Evolutionary conservation across 257 asterid species (phyloP).

Genomic region (Solanum virginianum): DNA sequence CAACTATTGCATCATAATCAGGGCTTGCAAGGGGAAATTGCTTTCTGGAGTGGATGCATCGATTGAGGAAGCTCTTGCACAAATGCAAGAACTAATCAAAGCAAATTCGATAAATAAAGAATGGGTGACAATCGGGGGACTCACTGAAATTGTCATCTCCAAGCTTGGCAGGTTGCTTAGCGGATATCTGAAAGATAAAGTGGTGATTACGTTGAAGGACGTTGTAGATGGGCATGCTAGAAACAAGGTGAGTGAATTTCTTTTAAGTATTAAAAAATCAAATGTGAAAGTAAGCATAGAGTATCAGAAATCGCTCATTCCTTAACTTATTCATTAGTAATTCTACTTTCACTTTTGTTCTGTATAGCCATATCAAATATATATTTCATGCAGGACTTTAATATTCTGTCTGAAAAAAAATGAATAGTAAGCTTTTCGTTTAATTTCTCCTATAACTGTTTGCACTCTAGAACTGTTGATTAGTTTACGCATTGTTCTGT

Average conservation of each 20-base stretch:
- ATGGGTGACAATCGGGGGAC: constrained; percentile 51
- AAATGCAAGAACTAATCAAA: constrained; percentile 24
- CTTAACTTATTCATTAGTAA: neutral
- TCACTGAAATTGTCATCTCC: constrained; percentile 18
- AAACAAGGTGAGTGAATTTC: constrained; percentile 34
- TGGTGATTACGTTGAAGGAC: constrained; percentile 27
- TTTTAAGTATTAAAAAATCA: neutral
- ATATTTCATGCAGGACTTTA: neutral
- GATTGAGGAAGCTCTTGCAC: constrained; percentile 25
- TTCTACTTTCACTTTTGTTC: neutral
- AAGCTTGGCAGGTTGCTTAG: constrained; percentile 9
- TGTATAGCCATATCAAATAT: neutral
- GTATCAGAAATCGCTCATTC: neutral
- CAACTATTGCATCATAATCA: constrained; percentile 39
- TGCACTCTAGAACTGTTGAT: neutral
- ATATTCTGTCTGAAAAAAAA: neutral
- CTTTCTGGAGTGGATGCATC: constrained; percentile 8
- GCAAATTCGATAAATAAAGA: constrained; percentile 40
- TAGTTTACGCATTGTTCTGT: neutral
- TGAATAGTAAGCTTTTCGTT: neutral
- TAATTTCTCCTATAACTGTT: neutral
- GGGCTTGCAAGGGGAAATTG: constrained; percentile 37
- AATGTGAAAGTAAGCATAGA: neutral
- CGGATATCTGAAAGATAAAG: constrained; percentile 11
- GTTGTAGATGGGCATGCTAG: constrained; percentile 38